Conservation (phyloP, 169 alveolate genomes). For the Babesia bigemina region DNA sequence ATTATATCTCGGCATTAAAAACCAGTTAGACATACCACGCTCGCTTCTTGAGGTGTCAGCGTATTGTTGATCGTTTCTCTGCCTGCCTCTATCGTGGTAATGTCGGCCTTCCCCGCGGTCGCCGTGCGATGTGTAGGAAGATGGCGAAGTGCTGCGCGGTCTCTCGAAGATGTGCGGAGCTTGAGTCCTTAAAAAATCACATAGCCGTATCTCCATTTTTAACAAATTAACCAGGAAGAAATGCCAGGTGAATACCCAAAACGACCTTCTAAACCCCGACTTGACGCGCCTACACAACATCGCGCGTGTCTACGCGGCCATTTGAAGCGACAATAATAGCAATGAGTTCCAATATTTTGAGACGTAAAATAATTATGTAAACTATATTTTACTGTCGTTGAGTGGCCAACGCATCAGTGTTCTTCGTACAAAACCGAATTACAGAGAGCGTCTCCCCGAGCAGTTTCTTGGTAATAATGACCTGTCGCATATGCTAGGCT, state of each 20-base stretch:
- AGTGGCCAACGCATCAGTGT: background rate
- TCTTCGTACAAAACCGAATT: conserved; percentile 11
- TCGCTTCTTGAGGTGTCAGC: background rate
- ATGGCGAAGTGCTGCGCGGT: background rate
- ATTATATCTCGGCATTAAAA: too few species aligned
- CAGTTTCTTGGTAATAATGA: conserved; percentile 1
- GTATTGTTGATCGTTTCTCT: background rate
- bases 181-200: conserved; percentile 71
- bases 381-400: too few species aligned
- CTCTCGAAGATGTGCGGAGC: conserved; percentile 77
- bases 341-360: too few species aligned
- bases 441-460: conserved; percentile 45
- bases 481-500: background rate
- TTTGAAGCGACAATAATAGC: too few species aligned
- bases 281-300: too few species aligned
- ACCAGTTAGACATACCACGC: background rate
- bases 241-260: too few species aligned
- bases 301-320: too few species aligned
- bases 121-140: background rate
- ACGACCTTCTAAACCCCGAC: too few species aligned
- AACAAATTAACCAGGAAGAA: too few species aligned
- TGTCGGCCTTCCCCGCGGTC: background rate
- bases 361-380: too few species aligned
- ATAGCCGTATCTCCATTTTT: conserved; percentile 59
- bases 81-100: background rate